A percentile compares a stretch with the other conserved stretches of the same genome.
Evolutionary conservation across 768 basidiomycete species (phyloP).

Genomic region (Macrocybe gigantea): DNA sequence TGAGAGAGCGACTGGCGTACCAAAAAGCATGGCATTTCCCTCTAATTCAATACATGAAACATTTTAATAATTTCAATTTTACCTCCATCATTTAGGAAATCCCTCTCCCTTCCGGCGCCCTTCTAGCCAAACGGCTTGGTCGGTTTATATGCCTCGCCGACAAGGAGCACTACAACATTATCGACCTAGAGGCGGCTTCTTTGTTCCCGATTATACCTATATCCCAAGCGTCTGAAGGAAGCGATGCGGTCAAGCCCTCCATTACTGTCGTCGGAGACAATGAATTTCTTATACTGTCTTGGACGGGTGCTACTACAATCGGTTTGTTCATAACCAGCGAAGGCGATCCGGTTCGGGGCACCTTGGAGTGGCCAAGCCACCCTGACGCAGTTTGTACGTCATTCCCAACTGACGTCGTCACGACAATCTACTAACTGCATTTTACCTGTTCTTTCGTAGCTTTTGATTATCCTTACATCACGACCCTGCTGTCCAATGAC

Average conservation of each 20-base stretch:
- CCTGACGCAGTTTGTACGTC: slow-evolving; percentile 71
- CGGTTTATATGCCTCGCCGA: slow-evolving; percentile 71
- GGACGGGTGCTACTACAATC: slow-evolving; percentile 74
- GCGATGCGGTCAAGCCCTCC: slow-evolving; percentile 45
- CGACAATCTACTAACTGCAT: neutral
- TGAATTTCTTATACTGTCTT: slow-evolving; percentile 84
- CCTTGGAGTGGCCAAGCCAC: slow-evolving; percentile 79
- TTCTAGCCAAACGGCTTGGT: slow-evolving; percentile 57
- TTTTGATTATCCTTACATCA: slow-evolving; percentile 77
- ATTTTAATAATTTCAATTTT: neutral
- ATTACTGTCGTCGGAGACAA: slow-evolving; percentile 70
- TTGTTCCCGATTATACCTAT: slow-evolving; percentile 73
- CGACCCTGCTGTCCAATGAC: slow-evolving; percentile 71
- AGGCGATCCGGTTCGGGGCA: slow-evolving; percentile 88
- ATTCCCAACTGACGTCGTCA: neutral
- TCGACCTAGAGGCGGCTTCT: slow-evolving; percentile 70
- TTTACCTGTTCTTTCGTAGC: slow-evolving; percentile 32
- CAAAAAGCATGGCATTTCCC: slow-evolving; percentile 39
- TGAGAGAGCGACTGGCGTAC: slow-evolving; percentile 61
- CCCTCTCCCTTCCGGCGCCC: slow-evolving; percentile 53
- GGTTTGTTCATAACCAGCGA: slow-evolving; percentile 82
- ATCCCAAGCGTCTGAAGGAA: slow-evolving; percentile 53
- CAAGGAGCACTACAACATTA: slow-evolving; percentile 63
- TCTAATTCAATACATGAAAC: neutral
- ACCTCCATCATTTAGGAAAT: slow-evolving; percentile 48